A percentile compares a stretch with the other conserved stretches of the same genome.
Evolutionary conservation across 345 rosid genomes (phyloP).

Genomic region (Citrus medica): DNA sequence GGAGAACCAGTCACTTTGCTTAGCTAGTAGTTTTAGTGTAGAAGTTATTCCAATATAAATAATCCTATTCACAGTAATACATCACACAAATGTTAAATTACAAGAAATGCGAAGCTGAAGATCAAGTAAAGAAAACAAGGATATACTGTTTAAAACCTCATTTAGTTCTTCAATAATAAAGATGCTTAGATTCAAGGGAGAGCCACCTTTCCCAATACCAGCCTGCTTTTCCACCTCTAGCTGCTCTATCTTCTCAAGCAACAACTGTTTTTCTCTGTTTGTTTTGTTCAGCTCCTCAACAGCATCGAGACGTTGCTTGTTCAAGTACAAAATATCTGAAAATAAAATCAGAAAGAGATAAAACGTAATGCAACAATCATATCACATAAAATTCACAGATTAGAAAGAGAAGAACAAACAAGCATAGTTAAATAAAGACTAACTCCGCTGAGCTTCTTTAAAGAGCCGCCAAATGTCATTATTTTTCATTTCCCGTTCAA

Average conservation of each 20-base stretch:
- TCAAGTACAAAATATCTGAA: conserved; percentile 64
- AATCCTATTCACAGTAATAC: background rate
- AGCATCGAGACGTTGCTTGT: conserved; percentile 64
- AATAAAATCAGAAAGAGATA: background rate
- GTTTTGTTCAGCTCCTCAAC: conserved; percentile 52
- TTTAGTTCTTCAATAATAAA: conserved; percentile 5
- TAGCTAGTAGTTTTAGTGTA: background rate
- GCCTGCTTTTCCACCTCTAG: conserved; percentile 38
- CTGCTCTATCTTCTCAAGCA: conserved; percentile 48
- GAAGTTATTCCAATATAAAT: background rate
- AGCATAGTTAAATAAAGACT: conserved; percentile 4
- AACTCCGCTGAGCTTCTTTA: conserved; percentile 78
- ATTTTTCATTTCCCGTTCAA: conserved; percentile 30
- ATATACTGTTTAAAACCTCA: background rate
- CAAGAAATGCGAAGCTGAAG: background rate
- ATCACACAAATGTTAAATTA: background rate
- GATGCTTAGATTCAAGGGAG: background rate
- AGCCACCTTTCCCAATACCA: conserved; percentile 36
- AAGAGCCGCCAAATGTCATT: conserved; percentile 61
- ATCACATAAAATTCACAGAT: background rate
- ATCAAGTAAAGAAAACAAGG: background rate
- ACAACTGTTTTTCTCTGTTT: conserved; percentile 47
- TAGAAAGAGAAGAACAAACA: background rate
- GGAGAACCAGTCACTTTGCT: background rate
- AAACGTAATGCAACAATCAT: background rate